Evolutionary conservation across 805 yeast genomes (phyloP), one percentile per base, ranked within the genome.

Genomic region (Kazachstania viticola): DNA sequence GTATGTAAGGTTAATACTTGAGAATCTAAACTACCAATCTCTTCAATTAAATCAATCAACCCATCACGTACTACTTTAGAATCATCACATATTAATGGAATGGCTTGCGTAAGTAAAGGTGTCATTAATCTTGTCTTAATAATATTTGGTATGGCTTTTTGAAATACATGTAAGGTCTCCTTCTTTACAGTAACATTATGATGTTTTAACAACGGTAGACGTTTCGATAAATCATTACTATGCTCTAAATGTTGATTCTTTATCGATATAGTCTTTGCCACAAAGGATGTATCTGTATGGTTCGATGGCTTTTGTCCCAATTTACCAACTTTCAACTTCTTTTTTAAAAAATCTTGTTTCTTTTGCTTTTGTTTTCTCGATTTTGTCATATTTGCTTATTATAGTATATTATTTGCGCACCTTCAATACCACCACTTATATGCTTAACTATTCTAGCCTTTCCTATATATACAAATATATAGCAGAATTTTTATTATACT

Each of bases 281-380:
- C 71, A 58, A 88, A 88, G 1, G 93, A 78, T 0, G 94, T 83
- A 43, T 80, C 88, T 4, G 98, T 91, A 36, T 68, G 72, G 50
- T 84, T 83, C 14, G 74, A 71, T 5, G 85, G 74, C 40, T 72
- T 73, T 5, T 75, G 73, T 14, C 73, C 71, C 3, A 79, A 63
- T 56, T 91, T 91, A 35, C 98, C 98, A 21, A 91, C 96, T 48
- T 70, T 79, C 32, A 91, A 69, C 62, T 83, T 88, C 37, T 79
- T 54, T 64, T 68, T 45, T 56, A 71, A 28, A 74, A 73, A 43
- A 52, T 71, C 75, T 56, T 70, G 40, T 37, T 53, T 56, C 44
- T 58, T 61, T 28, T 55, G 54, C 32, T 59, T 61, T 40, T 57
- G 60, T 45, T 60, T 61, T 29, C 49, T 46, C 3, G 51, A 36